Conservation (phyloP, 208 protist genomes). For the Trypanosoma conorhini region DNA sequence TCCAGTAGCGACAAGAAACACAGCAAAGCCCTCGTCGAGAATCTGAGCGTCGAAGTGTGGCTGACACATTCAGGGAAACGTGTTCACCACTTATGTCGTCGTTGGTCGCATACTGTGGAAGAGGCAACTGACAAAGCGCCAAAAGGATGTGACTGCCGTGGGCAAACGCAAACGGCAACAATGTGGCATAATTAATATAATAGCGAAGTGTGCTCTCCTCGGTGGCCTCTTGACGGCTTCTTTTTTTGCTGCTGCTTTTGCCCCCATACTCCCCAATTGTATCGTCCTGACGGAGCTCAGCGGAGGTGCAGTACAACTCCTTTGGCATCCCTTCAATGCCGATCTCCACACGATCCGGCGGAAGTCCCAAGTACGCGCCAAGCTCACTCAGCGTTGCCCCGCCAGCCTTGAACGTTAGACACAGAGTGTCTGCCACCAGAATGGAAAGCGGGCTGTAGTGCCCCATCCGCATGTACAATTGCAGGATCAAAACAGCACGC, state of each 20-base stretch:
- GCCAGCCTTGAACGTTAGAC: conserved; percentile 60
- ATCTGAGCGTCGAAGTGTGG: conserved; percentile 26
- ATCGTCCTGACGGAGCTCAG: conserved; percentile 35
- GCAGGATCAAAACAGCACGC: conserved; percentile 58
- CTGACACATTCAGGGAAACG: conserved; percentile 24
- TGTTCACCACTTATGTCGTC: conserved; percentile 3
- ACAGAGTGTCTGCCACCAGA: conserved; percentile 71
- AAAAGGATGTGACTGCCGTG: conserved; percentile 76
- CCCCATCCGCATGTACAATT: conserved; percentile 84
- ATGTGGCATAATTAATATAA: conserved; percentile 78
- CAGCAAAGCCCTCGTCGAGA: conserved; percentile 57
- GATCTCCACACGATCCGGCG: conserved; percentile 43
- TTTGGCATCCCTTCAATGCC: conserved; percentile 61
- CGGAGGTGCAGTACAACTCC: conserved; percentile 65
- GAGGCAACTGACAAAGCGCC: conserved; percentile 39
- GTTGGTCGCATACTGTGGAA: conserved; percentile 23
- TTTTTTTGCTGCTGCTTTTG: conserved; percentile 12
- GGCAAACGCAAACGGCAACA: conserved; percentile 73
- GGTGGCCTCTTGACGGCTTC: conserved; percentile 17
- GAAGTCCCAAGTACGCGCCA: conserved; percentile 62
- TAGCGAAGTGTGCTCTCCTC: conserved; percentile 41
- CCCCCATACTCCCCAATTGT: neutral
- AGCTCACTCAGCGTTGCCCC: conserved; percentile 74
- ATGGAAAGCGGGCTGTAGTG: conserved; percentile 58
- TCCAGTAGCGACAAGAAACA: conserved; percentile 63